Evolutionary conservation across 192 early-diverging fungal species (phyloP).

Genomic region (Oehlia diaphana): DNA sequence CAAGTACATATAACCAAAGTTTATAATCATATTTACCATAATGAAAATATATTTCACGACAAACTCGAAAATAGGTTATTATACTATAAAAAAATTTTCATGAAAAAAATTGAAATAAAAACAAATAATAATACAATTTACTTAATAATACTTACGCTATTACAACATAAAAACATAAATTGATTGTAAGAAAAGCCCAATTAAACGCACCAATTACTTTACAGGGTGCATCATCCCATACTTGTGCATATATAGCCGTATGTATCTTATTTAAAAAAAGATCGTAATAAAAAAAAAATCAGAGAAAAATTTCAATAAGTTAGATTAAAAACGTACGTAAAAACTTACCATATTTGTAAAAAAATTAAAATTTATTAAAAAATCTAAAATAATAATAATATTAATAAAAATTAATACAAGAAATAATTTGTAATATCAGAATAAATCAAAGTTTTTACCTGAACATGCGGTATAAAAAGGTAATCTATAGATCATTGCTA

Average conservation of each 20-base stretch:
- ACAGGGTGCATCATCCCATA: neutral
- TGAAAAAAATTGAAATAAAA: too few relatives aligned
- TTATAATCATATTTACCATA: slow-evolving; percentile 16
- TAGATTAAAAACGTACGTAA: neutral
- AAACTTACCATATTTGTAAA: neutral
- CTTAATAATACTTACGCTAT: neutral
- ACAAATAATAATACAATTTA: too few relatives aligned
- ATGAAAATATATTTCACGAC: neutral
- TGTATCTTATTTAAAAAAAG: neutral
- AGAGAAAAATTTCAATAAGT: neutral
- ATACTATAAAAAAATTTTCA: neutral
- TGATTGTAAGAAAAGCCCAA: neutral
- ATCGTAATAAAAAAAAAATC: too few relatives aligned
- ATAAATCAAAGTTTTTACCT: neutral
- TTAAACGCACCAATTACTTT: neutral
- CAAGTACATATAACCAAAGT: neutral
- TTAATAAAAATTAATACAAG: neutral
- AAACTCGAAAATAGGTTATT: neutral
- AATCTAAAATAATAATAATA: neutral
- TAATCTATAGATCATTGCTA: slow-evolving; percentile 5
- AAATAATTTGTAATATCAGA: too few relatives aligned
- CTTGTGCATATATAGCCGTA: neutral
- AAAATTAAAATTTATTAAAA: neutral
- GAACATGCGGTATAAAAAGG: slow-evolving; percentile 7
- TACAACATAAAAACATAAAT: neutral